Percentiles rank a stretch among this genome's conserved stretches.
These are phyloP conservation scores for Colletotrichum sp. DNA, from an alignment of 2,329 filamentous ascomycete genomes.

Conservation along the genomic window DNA sequence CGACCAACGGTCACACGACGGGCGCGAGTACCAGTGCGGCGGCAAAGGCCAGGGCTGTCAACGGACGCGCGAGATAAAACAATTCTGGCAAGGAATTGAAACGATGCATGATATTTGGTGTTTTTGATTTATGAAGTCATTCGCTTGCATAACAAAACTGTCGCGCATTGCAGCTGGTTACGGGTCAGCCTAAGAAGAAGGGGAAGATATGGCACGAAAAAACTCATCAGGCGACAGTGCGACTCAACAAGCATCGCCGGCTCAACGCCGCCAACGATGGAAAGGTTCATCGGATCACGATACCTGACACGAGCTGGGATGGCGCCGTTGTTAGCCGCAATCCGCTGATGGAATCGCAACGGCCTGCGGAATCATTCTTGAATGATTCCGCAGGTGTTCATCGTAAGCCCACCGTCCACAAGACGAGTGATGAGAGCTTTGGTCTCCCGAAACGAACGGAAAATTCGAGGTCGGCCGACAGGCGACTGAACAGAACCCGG, in stretches of 20 bases:
- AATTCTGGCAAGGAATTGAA: neutral
- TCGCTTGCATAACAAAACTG: neutral
- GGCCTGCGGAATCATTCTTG: neutral
- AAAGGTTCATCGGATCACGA: neutral
- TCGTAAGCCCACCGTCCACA: neutral
- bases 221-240: neutral
- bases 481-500: neutral
- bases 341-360: neutral
- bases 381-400: neutral
- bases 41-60: neutral
- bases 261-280: neutral
- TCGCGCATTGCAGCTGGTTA: neutral
- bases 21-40: conserved; percentile 4
- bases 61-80: neutral
- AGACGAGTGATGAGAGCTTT: neutral
- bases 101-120: neutral
- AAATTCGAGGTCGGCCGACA: neutral
- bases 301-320: neutral
- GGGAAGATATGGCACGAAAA: neutral
- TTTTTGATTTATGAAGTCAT: neutral
- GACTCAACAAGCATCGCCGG: neutral
- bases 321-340: neutral
- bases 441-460: neutral
- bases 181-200: neutral
- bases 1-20: conserved; percentile 16